A percentile compares a stretch with the other conserved stretches of the same genome.
Conservation (phyloP, 2,329 filamentous ascomycete genomes). For the Blastomyces gilchristii region DNA sequence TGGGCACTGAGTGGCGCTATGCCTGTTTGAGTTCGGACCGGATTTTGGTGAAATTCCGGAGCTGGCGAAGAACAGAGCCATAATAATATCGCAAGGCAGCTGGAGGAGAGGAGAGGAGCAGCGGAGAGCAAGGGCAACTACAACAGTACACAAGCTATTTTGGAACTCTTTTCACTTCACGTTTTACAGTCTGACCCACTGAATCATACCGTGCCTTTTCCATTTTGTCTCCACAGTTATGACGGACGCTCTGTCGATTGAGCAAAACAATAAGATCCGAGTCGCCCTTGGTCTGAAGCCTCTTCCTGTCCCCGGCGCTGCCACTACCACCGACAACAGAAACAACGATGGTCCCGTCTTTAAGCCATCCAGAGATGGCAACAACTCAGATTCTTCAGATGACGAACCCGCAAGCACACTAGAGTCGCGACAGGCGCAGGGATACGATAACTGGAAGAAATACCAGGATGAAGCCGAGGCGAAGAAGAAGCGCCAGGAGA, state of each 20-base stretch:
- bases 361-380: conserved; percentile 43
- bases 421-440: conserved; percentile 49
- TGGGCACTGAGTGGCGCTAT: conserved; percentile 8
- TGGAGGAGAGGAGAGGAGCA: no score
- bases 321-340: conserved; percentile 21
- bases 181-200: neutral
- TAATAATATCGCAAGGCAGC: neutral
- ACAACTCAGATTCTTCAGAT: conserved; percentile 30
- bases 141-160: no score
- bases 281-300: conserved; percentile 82
- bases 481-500: conserved; percentile 68
- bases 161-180: no score
- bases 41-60: conserved; percentile 3
- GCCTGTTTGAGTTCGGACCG: conserved; percentile 3
- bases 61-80: no score
- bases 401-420: conserved; percentile 72
- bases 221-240: conserved; percentile 20
- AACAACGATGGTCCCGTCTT: conserved; percentile 44
- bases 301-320: conserved; percentile 65
- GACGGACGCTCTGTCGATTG: conserved; percentile 59
- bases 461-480: conserved; percentile 58
- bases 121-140: no score
- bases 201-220: neutral
- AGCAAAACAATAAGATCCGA: conserved; percentile 88
- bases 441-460: conserved; percentile 44